Conservation (phyloP, 805 yeast species). For the Kregervanrija delftensis region DNA sequence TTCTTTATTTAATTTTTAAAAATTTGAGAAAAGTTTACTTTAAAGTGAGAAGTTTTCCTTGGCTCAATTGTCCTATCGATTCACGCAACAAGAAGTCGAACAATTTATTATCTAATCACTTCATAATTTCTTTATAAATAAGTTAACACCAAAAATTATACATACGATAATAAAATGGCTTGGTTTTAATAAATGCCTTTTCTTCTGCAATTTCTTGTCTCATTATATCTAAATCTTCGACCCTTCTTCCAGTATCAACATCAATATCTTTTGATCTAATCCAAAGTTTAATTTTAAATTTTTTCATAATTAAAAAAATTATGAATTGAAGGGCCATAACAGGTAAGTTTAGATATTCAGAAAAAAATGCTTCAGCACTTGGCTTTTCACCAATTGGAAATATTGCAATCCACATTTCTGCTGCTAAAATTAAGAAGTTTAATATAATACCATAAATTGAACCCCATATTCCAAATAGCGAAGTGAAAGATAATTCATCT, state of each 20-base stretch:
- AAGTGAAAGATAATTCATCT: constrained; percentile 54
- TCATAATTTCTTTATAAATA: too few relatives aligned
- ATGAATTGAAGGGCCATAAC: constrained; percentile 42
- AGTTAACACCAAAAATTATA: constrained; percentile 45
- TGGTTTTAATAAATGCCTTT: constrained; percentile 34
- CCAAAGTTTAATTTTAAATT: constrained; percentile 36
- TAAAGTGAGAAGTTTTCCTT: background rate
- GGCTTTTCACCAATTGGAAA: constrained; percentile 51
- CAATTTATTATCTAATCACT: too few relatives aligned
- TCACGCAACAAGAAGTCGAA: too few relatives aligned
- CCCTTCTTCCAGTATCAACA: constrained; percentile 52
- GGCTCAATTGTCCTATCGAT: background rate
- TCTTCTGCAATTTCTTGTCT: constrained; percentile 46
- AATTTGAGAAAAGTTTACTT: too few relatives aligned
- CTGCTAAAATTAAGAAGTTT: constrained; percentile 49
- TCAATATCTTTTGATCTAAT: constrained; percentile 42
- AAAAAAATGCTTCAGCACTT: constrained; percentile 50
- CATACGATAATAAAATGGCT: constrained; percentile 36
- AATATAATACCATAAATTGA: constrained; percentile 51
- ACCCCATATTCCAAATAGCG: constrained; percentile 60
- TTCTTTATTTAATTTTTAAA: too few relatives aligned
- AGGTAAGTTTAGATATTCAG: constrained; percentile 53
- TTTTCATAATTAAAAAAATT: constrained; percentile 26
- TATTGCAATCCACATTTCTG: constrained; percentile 72
- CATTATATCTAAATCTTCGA: constrained; percentile 43